A percentile compares a stretch with the other conserved stretches of the same genome.
These are phyloP conservation scores for Auricularia auricula-judae DNA, from an alignment of 768 basidiomycete species.

Conservation along the genomic window DNA sequence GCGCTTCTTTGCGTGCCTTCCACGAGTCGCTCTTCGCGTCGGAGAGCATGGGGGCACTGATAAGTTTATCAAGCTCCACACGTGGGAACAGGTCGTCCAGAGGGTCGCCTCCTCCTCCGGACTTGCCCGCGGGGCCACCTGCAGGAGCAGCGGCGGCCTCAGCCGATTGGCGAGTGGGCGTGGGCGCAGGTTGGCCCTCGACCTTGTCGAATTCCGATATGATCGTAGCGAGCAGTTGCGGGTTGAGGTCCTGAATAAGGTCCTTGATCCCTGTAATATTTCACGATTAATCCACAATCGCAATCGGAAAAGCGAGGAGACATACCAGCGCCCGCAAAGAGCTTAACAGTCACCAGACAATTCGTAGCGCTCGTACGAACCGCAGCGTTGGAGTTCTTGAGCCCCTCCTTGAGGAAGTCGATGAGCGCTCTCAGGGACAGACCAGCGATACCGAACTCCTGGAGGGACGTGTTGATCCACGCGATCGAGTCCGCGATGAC, in stretches of 20 bases:
- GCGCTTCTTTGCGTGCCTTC: constrained; percentile 93
- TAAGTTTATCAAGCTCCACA: constrained; percentile 78
- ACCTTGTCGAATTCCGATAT: constrained; percentile 87
- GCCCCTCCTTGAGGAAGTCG: constrained; percentile 75
- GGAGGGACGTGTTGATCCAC: constrained; percentile 80
- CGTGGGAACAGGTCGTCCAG: constrained; percentile 93
- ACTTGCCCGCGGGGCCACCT: constrained; percentile 31
- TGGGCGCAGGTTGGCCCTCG: constrained; percentile 63
- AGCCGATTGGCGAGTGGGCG: constrained; percentile 63
- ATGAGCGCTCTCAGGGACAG: constrained; percentile 75
- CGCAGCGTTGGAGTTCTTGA: constrained; percentile 89
- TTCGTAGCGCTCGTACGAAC: constrained; percentile 93
- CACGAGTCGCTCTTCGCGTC: constrained; percentile 89
- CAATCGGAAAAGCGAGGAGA: constrained; percentile 7
- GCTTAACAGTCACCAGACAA: constrained; percentile 77
- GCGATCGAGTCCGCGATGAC: constrained; percentile 81
- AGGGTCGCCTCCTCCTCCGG: constrained; percentile 42
- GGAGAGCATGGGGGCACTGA: constrained; percentile 71
- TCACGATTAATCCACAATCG: not conserved
- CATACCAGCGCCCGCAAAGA: constrained; percentile 84
- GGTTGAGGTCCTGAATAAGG: constrained; percentile 87
- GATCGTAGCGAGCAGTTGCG: constrained; percentile 86
- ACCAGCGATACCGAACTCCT: constrained; percentile 87
- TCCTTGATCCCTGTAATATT: constrained; percentile 65
- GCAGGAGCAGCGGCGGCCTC: constrained; percentile 51